Percentiles rank a stretch among this genome's conserved stretches.
Evolutionary conservation across 768 basidiomycete species (phyloP).

Genomic region (Rhizopogon vinicolor): DNA sequence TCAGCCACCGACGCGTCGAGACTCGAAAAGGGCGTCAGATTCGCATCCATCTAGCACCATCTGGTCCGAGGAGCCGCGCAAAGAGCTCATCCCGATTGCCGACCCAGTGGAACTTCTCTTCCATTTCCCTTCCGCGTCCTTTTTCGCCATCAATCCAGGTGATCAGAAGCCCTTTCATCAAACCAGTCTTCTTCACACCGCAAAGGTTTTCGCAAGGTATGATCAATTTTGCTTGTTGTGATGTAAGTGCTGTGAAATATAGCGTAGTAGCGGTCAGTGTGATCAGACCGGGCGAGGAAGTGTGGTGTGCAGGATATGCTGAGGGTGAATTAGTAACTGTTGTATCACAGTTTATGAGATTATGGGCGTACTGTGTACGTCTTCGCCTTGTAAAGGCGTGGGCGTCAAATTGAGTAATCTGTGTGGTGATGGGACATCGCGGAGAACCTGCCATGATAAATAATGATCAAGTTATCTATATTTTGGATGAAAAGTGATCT

Average conservation of each 20-base stretch:
- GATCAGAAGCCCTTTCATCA: conserved; percentile 50
- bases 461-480: no score
- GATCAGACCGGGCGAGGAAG: conserved; percentile 52
- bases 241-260: conserved; percentile 52
- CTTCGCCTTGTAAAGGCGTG: conserved; percentile 5
- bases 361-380: conserved; percentile 30
- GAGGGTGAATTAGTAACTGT: background rate
- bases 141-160: conserved; percentile 33
- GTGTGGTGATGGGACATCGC: no score
- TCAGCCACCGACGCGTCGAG: conserved; percentile 1
- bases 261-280: conserved; percentile 47
- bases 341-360: background rate
- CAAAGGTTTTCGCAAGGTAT: conserved; percentile 44
- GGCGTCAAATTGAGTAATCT: background rate
- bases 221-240: conserved; percentile 37
- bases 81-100: conserved; percentile 63
- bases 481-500: conserved; percentile 16
- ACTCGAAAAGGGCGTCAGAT: conserved; percentile 23
- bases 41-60: conserved; percentile 46
- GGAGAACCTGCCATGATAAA: no score
- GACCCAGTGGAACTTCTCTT: conserved; percentile 58
- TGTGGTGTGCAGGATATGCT: conserved; percentile 62
- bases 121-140: conserved; percentile 31
- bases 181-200: conserved; percentile 53
- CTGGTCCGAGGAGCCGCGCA: conserved; percentile 52